A percentile compares a stretch with the other conserved stretches of the same genome.
Conservation (phyloP, 257 asterid genomes). For the Solanum appendiculatum region DNA sequence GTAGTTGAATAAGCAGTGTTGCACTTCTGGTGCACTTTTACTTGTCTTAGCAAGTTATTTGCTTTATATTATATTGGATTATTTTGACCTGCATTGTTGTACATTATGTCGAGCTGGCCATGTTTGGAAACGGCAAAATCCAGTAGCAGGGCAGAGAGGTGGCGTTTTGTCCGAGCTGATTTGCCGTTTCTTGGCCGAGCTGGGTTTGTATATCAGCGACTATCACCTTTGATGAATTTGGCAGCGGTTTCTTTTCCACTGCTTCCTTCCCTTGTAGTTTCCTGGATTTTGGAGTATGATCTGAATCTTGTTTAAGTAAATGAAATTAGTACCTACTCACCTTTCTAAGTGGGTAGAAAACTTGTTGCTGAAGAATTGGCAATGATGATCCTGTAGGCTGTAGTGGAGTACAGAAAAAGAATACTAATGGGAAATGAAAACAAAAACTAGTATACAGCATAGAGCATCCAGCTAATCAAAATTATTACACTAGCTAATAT, state of each 20-base stretch:
- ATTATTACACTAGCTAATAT: too few species aligned
- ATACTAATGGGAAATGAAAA: background rate
- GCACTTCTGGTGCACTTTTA: too few species aligned
- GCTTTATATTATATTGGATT: too few species aligned
- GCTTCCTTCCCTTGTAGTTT: conserved; percentile 71
- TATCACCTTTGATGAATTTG: conserved; percentile 58
- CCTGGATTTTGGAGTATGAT: conserved; percentile 9
- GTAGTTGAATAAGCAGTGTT: conserved; percentile 64
- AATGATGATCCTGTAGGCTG: too few species aligned
- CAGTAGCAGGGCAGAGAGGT: conserved; percentile 49
- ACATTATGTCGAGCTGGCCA: conserved; percentile 71
- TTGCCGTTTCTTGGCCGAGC: conserved; percentile 38
- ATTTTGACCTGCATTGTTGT: conserved; percentile 92
- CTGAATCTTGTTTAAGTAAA: too few species aligned
- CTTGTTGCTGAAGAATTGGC: conserved; percentile 6
- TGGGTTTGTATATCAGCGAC: conserved; percentile 51
- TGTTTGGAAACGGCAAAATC: conserved; percentile 50
- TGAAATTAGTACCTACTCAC: background rate
- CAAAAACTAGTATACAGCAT: background rate
- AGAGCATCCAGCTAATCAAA: too few species aligned
- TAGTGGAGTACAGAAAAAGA: background rate
- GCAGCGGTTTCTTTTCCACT: conserved; percentile 73
- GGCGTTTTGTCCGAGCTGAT: conserved; percentile 53
- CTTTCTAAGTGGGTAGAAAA: conserved; percentile 24
- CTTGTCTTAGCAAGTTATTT: too few species aligned